phyloP scores from a whole-genome alignment of 306 rosid genomes.

The Medicago lupulina region DNA sequence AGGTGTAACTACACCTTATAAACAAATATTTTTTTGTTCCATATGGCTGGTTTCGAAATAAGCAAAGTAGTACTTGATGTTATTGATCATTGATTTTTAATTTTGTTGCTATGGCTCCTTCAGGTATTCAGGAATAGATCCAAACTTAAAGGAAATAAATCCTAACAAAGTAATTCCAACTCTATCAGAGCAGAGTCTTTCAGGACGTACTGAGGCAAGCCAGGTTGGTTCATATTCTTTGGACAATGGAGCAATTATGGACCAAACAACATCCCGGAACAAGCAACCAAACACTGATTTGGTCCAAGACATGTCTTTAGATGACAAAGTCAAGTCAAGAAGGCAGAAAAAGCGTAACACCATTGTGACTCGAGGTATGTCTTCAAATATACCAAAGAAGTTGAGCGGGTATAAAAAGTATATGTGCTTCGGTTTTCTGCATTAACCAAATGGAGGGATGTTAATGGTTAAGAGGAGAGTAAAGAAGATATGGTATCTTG shows the following conservation, averaged over 20 bases:
- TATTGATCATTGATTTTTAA: constrained; percentile 3
- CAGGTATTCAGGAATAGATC: constrained; percentile 62
- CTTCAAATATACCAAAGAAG: constrained; percentile 39
- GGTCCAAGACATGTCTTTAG: constrained; percentile 31
- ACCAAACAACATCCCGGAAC: constrained; percentile 33
- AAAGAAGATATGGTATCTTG: constrained; percentile 18
- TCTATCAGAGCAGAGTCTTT: constrained; percentile 55
- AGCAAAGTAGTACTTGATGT: neutral
- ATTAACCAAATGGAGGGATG: neutral
- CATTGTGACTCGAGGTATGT: constrained; percentile 27
- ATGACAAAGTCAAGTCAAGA: constrained; percentile 40
- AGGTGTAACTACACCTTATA: too few relatives aligned
- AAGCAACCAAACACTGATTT: constrained; percentile 18
- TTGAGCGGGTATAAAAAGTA: constrained; percentile 37
- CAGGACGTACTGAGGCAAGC: constrained; percentile 43
- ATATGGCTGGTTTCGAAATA: neutral
- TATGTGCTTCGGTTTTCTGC: constrained; percentile 48
- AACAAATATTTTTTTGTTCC: too few relatives aligned
- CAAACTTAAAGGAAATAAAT: constrained; percentile 43
- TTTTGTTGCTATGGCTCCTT: neutral
- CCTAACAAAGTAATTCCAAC: constrained; percentile 68
- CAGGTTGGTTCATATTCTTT: constrained; percentile 40
- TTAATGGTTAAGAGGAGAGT: constrained; percentile 29
- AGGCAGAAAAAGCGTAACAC: constrained; percentile 31
- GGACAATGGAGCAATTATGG: constrained; percentile 38